Conservation (phyloP, 2,329 filamentous ascomycete genomes). For the Sphaerulina vaccinii region DNA sequence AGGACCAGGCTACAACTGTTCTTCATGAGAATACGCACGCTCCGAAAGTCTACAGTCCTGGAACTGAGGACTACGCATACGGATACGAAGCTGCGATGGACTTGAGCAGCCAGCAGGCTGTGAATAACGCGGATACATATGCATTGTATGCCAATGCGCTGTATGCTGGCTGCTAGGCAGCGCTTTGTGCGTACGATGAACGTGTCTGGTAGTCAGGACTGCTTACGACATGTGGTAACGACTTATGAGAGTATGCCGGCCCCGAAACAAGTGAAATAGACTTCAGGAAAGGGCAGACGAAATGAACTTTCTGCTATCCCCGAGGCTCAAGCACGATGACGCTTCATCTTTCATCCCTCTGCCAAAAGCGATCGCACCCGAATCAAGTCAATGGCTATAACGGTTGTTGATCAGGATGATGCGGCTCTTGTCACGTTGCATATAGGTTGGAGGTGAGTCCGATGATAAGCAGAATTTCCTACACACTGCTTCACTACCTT, state of each 20-base stretch:
- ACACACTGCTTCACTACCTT: background rate
- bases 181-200: too few relatives aligned
- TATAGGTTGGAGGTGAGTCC: too few relatives aligned
- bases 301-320: background rate
- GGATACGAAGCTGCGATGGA: constrained; percentile 53
- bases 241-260: background rate
- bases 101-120: constrained; percentile 51
- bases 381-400: constrained; percentile 3
- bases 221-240: too few relatives aligned
- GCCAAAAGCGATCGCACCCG: constrained; percentile 8
- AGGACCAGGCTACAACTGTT: constrained; percentile 64
- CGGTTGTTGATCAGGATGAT: background rate
- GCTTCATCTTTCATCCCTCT: constrained; percentile 1
- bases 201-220: too few relatives aligned
- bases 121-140: constrained; percentile 65
- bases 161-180: constrained; percentile 11
- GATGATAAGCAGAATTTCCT: background rate
- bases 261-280: constrained; percentile 1
- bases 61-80: constrained; percentile 60
- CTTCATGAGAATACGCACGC: constrained; percentile 67
- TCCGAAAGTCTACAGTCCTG: constrained; percentile 52
- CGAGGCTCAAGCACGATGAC: constrained; percentile 4
- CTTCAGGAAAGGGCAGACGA: background rate
- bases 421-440: too few relatives aligned
- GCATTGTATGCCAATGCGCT: constrained; percentile 47